A percentile compares a stretch with the other conserved stretches of the same genome.
phyloP scores from a whole-genome alignment of 2,329 filamentous ascomycete genomes.

The Moelleriella libera region DNA sequence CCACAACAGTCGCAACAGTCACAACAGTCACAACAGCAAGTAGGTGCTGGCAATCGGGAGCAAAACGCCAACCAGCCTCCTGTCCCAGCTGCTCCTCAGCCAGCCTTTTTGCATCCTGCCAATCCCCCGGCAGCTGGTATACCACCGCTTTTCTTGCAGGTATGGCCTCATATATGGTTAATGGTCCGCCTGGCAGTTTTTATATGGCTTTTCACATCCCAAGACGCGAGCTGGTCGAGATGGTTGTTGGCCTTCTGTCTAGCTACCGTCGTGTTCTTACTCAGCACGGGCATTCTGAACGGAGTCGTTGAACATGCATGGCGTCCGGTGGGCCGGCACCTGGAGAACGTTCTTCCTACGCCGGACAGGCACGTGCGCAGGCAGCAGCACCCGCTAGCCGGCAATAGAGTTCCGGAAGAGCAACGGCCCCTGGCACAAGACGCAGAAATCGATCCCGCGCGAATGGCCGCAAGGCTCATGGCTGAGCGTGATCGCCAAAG shows the following conservation, averaged over 20 bases:
- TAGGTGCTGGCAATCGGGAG: not conserved
- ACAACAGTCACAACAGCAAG: slow-evolving; percentile 6
- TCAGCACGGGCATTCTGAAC: slow-evolving; percentile 45
- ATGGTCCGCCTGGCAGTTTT: slow-evolving; percentile 42
- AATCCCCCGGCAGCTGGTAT: slow-evolving; percentile 22
- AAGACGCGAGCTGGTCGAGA: slow-evolving; percentile 42
- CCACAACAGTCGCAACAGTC: not conserved
- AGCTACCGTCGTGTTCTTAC: slow-evolving; percentile 40
- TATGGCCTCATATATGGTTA: slow-evolving; percentile 52
- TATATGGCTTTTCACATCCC: slow-evolving; percentile 51
- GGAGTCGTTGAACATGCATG: slow-evolving; percentile 38
- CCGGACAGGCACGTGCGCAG: slow-evolving; percentile 20
- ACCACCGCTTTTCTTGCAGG: slow-evolving; percentile 16
- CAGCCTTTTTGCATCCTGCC: slow-evolving; percentile 16
- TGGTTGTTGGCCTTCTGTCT: slow-evolving; percentile 41
- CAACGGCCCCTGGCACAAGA: slow-evolving; percentile 12
- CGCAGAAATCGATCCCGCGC: slow-evolving; percentile 28
- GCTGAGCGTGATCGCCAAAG: slow-evolving; percentile 18
- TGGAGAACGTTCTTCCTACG: slow-evolving; percentile 43
- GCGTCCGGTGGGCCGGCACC: slow-evolving; percentile 40
- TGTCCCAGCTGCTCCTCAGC: not conserved
- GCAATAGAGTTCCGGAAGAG: slow-evolving; percentile 9
- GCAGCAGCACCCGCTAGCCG: slow-evolving; percentile 8
- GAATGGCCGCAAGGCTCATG: slow-evolving; percentile 39
- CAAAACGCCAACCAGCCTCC: slow-evolving; percentile 6